Base-by-base conservation (phyloP, 148 eudicot species). In the Chenopodium album region DNA sequence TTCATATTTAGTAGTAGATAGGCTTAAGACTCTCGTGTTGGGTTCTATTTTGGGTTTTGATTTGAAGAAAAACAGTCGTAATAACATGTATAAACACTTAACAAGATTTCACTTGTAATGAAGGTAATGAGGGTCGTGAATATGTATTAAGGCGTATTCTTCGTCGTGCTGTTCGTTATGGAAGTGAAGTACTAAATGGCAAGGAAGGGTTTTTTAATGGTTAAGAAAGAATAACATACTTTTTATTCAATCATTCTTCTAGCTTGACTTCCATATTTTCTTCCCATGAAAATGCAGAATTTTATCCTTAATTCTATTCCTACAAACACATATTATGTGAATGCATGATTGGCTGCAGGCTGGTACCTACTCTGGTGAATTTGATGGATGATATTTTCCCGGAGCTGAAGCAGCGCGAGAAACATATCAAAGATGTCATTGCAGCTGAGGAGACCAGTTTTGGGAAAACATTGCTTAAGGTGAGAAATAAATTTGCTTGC, bases 41-140 rank as follows among this genome's bases (percentile, higher is more conserved):
- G 23, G 47, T 47, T 73, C 13, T 54, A 22, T 66, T 26, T 29
- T 37, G 44, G 44, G 44, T 37, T 37, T 37, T 37, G 34, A 64
- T 22, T 52, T 73, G 60, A 28, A 28, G 54, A 16, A 19, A 0
- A 41, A 6, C 22, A 23, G 31, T 11, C 4, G 31, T 37, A 23
- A 32, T 71, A 52, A 23, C 78, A 23, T 14, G 28, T 13, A 19
- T 67, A 4, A 41, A 9, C 44, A 63, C 26, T 52, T 47, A 52
- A 71, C 23, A 19, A 48, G 63, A 69, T 71, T 64, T 5, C 17
- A 7, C 67, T 16, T 78, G 22, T 50, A 1, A 23, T 85, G 82
- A 87, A 94, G 99, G 99, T 41, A 97, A 97, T 75, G 95, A 91
- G 77, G 99, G 99, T 12, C 98, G 98, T 85, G 99, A 92, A 82